phyloP scores from a whole-genome alignment of 139 green algal species.

The Chlamydomonas sp. region DNA sequence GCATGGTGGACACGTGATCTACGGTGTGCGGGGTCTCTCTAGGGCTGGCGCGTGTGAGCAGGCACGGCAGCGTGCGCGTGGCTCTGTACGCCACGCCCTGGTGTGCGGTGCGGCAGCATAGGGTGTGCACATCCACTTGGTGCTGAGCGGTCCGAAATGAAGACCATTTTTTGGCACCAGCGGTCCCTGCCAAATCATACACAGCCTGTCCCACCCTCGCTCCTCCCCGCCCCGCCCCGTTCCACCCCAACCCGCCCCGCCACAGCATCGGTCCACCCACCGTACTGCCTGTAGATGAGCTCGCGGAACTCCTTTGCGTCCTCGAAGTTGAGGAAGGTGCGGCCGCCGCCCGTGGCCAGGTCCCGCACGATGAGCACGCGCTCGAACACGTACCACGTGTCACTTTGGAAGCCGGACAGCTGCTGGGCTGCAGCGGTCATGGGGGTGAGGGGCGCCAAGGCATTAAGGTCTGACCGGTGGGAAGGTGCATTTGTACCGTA shows the following conservation, averaged over 20 bases:
- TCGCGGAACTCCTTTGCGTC: constrained; percentile 75
- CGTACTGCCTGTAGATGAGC: constrained; percentile 75
- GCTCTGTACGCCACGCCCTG: too few species aligned
- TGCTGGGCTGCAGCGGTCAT: constrained; percentile 55
- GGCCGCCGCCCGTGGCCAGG: constrained; percentile 75
- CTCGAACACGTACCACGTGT: constrained; percentile 85
- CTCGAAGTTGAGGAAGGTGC: constrained; percentile 66
- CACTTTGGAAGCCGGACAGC: constrained; percentile 66
- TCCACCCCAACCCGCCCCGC: background rate
- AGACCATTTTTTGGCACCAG: too few species aligned
- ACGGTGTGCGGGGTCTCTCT: too few species aligned
- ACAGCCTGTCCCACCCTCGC: too few species aligned
- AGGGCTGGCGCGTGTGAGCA: too few species aligned
- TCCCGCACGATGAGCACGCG: constrained; percentile 80
- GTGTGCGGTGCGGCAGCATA: too few species aligned
- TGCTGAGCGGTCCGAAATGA: too few species aligned
- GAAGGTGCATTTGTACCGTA: too few species aligned
- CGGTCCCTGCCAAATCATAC: too few species aligned
- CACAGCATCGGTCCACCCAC: constrained; percentile 30
- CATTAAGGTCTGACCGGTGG: background rate
- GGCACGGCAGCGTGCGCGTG: too few species aligned
- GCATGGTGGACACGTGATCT: background rate
- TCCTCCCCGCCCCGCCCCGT: too few species aligned
- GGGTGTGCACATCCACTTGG: too few species aligned
- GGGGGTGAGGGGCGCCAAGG: background rate